Base-by-base conservation (phyloP, 2,329 filamentous ascomycete species). In the Cladorrhinum sp. region DNA sequence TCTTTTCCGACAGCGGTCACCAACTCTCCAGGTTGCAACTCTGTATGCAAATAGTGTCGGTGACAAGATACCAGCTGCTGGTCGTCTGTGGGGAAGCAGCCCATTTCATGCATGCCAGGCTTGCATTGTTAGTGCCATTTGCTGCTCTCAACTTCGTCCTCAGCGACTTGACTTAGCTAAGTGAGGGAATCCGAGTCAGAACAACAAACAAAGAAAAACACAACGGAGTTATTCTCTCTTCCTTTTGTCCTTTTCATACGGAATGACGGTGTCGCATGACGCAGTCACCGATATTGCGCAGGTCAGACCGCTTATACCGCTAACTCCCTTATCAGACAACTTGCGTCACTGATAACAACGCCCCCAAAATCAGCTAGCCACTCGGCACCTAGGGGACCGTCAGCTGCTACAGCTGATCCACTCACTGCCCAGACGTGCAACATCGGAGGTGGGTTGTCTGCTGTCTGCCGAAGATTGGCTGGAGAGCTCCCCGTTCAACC, bases 301-400 rank as follows among this genome's bases (percentile, higher is more conserved):
- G 41, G 53, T 38, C 53, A 56, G 53, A 49, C 53, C 53, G 53
- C 53, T 45, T 24, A 16, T 36, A 55, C 36, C 52, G 54, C 55
- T 38, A 38, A 29, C n/a, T 45, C 8, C 18, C 41, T 65, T 66
- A 65, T 65, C 65, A 57, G 50, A 50, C 58, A 22, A 41, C 55
- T 67, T 66, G 64, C 66, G 66, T 67, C 66, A 67, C 66, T 60
- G 66, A 67, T 67, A 65, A 58, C 53, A 45, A 48, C 38, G 36
- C 38, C 50, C 55, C 59, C 38, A 48, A 45, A 45, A 53, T 62
- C 64, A 63, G 61, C 61, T 60, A 59, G 36, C 22, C 53, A 22
- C 36, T 27, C 20, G 20, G 49, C 49, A 50, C 49, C 49, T 16
- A 7, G 49, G 22, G n/a, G 32, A 18, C 38, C 25, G 41, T 49